Percentiles rank a stretch among this genome's conserved stretches.
Conservation (phyloP, 2,329 filamentous ascomycete genomes). For the Aspergillus fischeri region DNA sequence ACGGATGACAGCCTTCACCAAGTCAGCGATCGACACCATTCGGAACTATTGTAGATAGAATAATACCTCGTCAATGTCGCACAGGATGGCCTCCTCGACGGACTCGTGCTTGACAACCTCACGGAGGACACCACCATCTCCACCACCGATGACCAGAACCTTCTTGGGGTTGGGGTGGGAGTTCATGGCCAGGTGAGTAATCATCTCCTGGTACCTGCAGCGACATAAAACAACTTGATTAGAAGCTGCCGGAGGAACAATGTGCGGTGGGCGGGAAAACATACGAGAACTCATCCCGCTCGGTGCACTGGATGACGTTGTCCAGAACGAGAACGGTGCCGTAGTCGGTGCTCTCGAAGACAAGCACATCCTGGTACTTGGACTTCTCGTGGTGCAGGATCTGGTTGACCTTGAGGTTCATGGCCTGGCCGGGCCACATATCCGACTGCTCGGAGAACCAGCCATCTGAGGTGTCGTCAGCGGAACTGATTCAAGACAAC, state of each 20-base stretch:
- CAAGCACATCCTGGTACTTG: constrained; percentile 97
- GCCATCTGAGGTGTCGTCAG: constrained; percentile 66
- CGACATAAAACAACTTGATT: background rate
- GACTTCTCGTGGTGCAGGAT: constrained; percentile 98
- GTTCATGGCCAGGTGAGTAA: constrained; percentile 97
- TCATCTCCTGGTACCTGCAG: constrained; percentile 93
- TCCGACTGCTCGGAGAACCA: constrained; percentile 99
- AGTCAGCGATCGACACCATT: background rate
- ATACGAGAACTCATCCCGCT: constrained; percentile 94
- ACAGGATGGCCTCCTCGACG: constrained; percentile 92
- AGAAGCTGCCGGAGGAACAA: background rate
- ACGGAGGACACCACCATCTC: constrained; percentile 93
- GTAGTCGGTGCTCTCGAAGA: constrained; percentile 97
- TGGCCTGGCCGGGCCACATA: constrained; percentile 99
- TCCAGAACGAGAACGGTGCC: constrained; percentile 95
- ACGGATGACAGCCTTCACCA: constrained; percentile 76
- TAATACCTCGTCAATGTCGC: constrained; percentile 89
- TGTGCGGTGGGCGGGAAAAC: constrained; percentile 16
- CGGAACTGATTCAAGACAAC: background rate
- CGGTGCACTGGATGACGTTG: constrained; percentile 98
- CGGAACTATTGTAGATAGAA: background rate
- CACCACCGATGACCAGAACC: constrained; percentile 95
- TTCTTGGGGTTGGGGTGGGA: constrained; percentile 97
- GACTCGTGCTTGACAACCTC: constrained; percentile 99
- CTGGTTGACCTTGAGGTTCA: constrained; percentile 97